A percentile compares a stretch with the other conserved stretches of the same genome.
phyloP scores from a whole-genome alignment of 2,329 filamentous ascomycete species.

The Triangularia setosa region DNA sequence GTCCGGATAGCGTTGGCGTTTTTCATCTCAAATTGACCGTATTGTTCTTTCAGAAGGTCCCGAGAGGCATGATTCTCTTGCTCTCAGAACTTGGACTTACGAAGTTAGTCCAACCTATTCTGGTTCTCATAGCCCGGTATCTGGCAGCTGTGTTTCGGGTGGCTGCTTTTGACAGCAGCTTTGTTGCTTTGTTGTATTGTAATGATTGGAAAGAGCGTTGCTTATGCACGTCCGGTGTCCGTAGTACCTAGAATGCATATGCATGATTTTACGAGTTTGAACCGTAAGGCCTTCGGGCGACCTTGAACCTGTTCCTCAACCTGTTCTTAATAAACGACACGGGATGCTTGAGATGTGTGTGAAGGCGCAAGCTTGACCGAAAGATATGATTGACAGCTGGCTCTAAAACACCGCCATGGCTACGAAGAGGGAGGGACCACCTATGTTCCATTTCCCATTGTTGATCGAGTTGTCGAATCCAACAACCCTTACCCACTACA shows the following conservation, averaged over 20 bases:
- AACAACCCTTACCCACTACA: neutral
- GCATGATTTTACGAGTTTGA: neutral
- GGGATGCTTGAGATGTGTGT: too few species aligned
- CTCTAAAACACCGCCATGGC: neutral
- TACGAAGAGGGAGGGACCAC: neutral
- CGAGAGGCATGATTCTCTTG: too few species aligned
- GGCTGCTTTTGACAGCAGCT: constrained; percentile 4
- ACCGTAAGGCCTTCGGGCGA: neutral
- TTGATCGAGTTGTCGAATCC: neutral
- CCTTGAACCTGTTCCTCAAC: too few species aligned
- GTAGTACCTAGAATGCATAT: neutral
- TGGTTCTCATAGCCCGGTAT: neutral
- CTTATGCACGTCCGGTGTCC: neutral
- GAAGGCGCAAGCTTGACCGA: too few species aligned
- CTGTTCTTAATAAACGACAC: too few species aligned
- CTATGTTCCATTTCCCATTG: too few species aligned
- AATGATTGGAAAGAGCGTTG: neutral
- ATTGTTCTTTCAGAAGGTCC: neutral
- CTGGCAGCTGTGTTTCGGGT: neutral
- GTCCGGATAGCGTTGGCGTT: neutral
- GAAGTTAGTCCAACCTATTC: neutral
- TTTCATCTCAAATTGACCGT: neutral
- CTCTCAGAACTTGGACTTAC: too few species aligned
- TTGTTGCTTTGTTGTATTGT: neutral
- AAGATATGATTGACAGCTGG: neutral